Percentiles rank a stretch among this genome's conserved stretches.
Evolutionary conservation across 2,329 filamentous ascomycete genomes (phyloP).

Genomic region (Xylaria multiplex): DNA sequence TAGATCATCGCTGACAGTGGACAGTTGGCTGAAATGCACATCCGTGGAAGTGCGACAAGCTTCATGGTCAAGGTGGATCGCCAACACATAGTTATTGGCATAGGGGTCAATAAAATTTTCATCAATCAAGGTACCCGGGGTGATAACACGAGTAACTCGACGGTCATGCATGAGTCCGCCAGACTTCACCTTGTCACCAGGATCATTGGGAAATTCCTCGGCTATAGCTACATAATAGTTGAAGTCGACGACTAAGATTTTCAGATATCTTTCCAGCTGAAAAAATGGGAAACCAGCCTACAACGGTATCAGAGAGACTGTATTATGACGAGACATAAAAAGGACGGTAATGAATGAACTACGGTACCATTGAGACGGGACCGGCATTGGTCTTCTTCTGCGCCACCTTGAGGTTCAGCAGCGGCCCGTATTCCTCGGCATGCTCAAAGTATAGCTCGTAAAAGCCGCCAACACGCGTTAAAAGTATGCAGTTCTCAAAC

Average conservation of each 20-base stretch:
- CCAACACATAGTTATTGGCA: slow-evolving; percentile 91
- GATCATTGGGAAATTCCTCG: slow-evolving; percentile 86
- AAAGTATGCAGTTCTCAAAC: slow-evolving; percentile 87
- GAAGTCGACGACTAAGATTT: slow-evolving; percentile 89
- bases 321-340: slow-evolving; percentile 33
- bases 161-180: slow-evolving; percentile 87
- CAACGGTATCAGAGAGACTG: slow-evolving; percentile 41
- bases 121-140: slow-evolving; percentile 94
- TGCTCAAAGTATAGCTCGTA: slow-evolving; percentile 99
- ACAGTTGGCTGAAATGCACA: background rate
- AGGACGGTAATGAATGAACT: slow-evolving; percentile 23
- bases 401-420: slow-evolving; percentile 88
- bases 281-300: slow-evolving; percentile 93
- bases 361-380: slow-evolving; percentile 81
- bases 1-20: slow-evolving; percentile 8
- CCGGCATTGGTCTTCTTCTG: slow-evolving; percentile 82
- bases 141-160: slow-evolving; percentile 85
- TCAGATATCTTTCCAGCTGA: slow-evolving; percentile 91
- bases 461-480: slow-evolving; percentile 94
- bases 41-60: slow-evolving; percentile 40
- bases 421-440: slow-evolving; percentile 85
- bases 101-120: slow-evolving; percentile 97
- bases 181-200: slow-evolving; percentile 74
- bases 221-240: slow-evolving; percentile 92
- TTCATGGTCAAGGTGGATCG: slow-evolving; percentile 68